A percentile compares a stretch with the other conserved stretches of the same genome.
These are phyloP conservation scores for Cochlearia excelsa DNA, from an alignment of 345 rosid species.

Conservation along the genomic window DNA sequence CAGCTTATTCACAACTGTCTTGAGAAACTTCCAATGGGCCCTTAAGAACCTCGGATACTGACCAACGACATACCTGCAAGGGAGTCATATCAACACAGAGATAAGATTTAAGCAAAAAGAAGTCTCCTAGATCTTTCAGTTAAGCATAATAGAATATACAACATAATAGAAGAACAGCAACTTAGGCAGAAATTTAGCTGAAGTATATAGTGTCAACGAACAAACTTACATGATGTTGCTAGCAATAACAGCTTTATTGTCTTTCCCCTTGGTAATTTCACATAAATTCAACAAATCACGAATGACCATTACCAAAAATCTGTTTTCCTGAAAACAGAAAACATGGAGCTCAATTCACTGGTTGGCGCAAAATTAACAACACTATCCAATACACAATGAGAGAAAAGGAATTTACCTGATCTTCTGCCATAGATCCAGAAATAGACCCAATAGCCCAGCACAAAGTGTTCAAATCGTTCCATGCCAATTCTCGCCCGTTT, in stretches of 20 bases:
- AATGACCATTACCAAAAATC: constrained; percentile 95
- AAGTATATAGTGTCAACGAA: not conserved
- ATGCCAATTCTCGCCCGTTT: constrained; percentile 90
- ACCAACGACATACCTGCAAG: constrained; percentile 95
- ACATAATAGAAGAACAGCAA: constrained; percentile 1
- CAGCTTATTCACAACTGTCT: constrained; percentile 95
- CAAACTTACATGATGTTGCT: constrained; percentile 93
- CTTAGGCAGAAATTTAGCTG: constrained; percentile 6
- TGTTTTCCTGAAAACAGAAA: constrained; percentile 68
- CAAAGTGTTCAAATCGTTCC: constrained; percentile 91
- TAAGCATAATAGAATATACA: constrained; percentile 2
- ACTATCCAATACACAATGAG: too few species aligned
- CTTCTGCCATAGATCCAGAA: constrained; percentile 97
- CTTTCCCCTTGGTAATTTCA: constrained; percentile 91
- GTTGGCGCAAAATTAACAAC: constrained; percentile 18
- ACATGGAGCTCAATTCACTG: constrained; percentile 6
- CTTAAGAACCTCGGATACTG: constrained; percentile 97
- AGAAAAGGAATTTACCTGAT: constrained; percentile 58
- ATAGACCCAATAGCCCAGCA: constrained; percentile 99
- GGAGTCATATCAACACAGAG: constrained; percentile 26
- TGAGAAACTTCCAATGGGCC: constrained; percentile 97
- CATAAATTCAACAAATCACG: constrained; percentile 90
- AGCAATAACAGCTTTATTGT: constrained; percentile 97
- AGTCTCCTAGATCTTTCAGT: not conserved
- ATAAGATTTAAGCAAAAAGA: not conserved